Conservation (phyloP, 139 green algal genomes). For the Closterium sp. region DNA sequence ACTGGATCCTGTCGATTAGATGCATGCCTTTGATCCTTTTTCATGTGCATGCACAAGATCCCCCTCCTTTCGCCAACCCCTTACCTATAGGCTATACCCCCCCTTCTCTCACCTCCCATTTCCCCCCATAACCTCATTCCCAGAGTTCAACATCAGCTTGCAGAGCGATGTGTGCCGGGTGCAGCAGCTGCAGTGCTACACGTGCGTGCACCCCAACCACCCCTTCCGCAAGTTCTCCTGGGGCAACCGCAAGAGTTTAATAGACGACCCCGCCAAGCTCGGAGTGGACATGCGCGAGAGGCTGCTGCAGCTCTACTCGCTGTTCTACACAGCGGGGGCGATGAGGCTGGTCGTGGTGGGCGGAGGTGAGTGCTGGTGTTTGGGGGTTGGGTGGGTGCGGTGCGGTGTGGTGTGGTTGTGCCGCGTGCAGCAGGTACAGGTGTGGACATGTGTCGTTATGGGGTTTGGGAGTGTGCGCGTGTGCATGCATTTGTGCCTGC, state of each 20-base stretch:
- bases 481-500: neutral
- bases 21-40: neutral
- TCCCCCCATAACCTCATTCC: no score
- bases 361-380: slow-evolving; percentile 11
- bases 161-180: slow-evolving; percentile 83
- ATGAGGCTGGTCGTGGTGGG: slow-evolving; percentile 93
- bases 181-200: slow-evolving; percentile 84
- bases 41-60: no score
- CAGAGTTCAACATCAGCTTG: slow-evolving; percentile 64
- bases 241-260: slow-evolving; percentile 79
- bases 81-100: no score
- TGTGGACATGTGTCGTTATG: no score
- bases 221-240: slow-evolving; percentile 87
- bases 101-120: no score
- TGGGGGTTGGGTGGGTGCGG: neutral
- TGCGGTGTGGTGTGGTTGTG: no score
- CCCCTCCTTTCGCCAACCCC: neutral
- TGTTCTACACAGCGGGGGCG: slow-evolving; percentile 83
- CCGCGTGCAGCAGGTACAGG: neutral
- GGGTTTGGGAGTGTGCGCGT: neutral
- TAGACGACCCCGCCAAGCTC: slow-evolving; percentile 60
- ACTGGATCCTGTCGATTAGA: neutral
- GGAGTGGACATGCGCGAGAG: slow-evolving; percentile 68
- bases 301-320: slow-evolving; percentile 82
- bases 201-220: slow-evolving; percentile 62